These are phyloP conservation scores for Blastobotrys americana DNA, from an alignment of 805 yeast species.

Conservation along the genomic window DNA sequence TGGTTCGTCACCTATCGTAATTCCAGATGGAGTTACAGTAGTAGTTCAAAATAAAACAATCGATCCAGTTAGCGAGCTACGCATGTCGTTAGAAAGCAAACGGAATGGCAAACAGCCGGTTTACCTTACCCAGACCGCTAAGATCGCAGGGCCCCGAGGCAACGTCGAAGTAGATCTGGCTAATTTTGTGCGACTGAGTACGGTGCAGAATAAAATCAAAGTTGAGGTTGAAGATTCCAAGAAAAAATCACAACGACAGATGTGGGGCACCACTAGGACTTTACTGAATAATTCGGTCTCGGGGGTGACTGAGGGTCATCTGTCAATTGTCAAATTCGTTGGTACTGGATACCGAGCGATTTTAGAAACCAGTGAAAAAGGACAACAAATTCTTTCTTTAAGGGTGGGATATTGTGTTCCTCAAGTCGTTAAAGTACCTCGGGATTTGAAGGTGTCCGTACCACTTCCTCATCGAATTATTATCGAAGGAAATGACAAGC, in stretches of 20 bases:
- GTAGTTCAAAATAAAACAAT: constrained; percentile 26
- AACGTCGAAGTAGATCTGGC: constrained; percentile 57
- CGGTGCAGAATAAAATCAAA: constrained; percentile 32
- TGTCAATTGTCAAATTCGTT: constrained; percentile 76
- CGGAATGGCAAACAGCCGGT: constrained; percentile 61
- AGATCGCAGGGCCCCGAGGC: constrained; percentile 76
- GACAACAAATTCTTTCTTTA: constrained; percentile 54
- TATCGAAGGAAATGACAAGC: constrained; percentile 82
- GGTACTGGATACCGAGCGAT: constrained; percentile 97
- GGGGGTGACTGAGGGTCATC: constrained; percentile 92
- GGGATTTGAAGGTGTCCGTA: constrained; percentile 60
- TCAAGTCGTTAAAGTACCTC: constrained; percentile 71
- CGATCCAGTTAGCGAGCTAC: constrained; percentile 30
- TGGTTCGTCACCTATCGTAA: constrained; percentile 69
- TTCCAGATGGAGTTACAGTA: constrained; percentile 55
- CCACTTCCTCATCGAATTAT: constrained; percentile 84
- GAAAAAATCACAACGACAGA: constrained; percentile 63
- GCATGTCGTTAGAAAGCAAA: constrained; percentile 50
- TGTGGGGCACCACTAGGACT: constrained; percentile 94
- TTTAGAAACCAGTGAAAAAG: constrained; percentile 46
- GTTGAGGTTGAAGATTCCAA: constrained; percentile 53
- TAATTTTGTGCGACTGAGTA: constrained; percentile 49
- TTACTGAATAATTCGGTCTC: constrained; percentile 65
- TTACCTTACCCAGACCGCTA: constrained; percentile 49
- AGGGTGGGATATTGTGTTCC: constrained; percentile 85